Percentiles rank a stretch among this genome's conserved stretches.
Conservation (phyloP, 2,329 filamentous ascomycete species). For the Penicillium thymicola region DNA sequence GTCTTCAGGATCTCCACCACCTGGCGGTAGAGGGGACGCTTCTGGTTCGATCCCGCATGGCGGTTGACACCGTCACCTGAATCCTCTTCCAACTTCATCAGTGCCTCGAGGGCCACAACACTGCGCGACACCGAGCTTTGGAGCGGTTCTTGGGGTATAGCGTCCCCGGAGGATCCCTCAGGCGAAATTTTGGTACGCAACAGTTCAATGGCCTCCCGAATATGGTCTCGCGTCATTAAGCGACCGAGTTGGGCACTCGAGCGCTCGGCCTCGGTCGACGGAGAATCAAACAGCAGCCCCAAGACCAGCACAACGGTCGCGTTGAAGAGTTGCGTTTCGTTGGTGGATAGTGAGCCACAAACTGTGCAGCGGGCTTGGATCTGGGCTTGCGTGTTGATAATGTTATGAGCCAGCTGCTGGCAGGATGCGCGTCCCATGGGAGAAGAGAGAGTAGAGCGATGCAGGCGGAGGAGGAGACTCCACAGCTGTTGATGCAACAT, state of each 20-base stretch:
- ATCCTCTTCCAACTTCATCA: no score
- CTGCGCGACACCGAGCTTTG: no score
- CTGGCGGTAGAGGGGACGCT: no score
- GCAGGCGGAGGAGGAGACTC: constrained; percentile 15
- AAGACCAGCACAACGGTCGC: constrained; percentile 4
- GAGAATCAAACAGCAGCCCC: background rate
- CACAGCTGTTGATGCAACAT: constrained; percentile 21
- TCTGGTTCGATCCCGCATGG: no score
- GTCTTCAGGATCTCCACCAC: no score
- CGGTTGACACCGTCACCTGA: no score
- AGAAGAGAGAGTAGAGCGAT: constrained; percentile 6
- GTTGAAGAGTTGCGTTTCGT: constrained; percentile 6
- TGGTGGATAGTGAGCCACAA: background rate
- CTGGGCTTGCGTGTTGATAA: constrained; percentile 5
- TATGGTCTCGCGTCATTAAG: background rate
- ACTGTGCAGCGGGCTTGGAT: constrained; percentile 5
- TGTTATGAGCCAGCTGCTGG: constrained; percentile 6
- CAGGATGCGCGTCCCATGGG: constrained; percentile 2
- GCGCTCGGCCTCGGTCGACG: background rate
- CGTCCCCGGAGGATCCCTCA: no score
- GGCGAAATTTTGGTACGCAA: no score
- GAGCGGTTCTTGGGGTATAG: no score
- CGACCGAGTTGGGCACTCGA: background rate
- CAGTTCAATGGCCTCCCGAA: no score
- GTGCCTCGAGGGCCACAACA: no score